Evolutionary conservation across 345 rosid species (phyloP).

Genomic region (Sisymbrium altissimum): DNA sequence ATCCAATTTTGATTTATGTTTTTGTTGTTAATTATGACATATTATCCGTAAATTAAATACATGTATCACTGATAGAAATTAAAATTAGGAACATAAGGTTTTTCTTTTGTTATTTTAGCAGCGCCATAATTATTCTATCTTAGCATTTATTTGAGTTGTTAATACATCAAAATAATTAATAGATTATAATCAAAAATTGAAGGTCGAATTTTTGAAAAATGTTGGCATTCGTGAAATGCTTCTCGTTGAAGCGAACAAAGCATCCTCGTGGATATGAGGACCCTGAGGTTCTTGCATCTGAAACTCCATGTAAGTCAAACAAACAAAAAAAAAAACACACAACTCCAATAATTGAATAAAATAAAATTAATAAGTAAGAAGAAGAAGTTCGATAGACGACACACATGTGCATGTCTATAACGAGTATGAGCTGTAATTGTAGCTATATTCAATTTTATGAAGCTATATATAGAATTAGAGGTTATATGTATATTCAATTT

Average conservation of each 20-base stretch:
- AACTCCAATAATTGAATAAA: neutral
- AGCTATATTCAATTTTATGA: neutral
- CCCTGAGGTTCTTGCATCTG: slow-evolving; percentile 59
- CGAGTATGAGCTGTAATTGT: neutral
- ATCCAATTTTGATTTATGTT: slow-evolving; percentile 5
- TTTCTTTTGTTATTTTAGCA: neutral
- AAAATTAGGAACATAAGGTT: neutral
- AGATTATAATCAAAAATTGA: neutral
- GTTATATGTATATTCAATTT: neutral
- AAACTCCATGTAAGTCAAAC: slow-evolving; percentile 71
- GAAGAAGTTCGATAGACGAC: neutral
- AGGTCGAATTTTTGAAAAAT: slow-evolving; percentile 18
- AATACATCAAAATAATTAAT: neutral
- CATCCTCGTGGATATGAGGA: slow-evolving; percentile 44
- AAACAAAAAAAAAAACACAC: neutral
- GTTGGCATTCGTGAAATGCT: slow-evolving; percentile 50
- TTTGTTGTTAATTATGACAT: neutral
- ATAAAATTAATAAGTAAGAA: neutral
- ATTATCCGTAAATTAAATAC: neutral
- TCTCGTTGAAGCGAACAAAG: slow-evolving; percentile 41
- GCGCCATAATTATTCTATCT: neutral
- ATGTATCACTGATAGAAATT: neutral
- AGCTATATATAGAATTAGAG: neutral
- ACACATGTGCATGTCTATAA: neutral
- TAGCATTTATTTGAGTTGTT: neutral